These are phyloP conservation scores for Linnemannia elongata DNA, from an alignment of 192 early-diverging fungal genomes.

Conservation along the genomic window DNA sequence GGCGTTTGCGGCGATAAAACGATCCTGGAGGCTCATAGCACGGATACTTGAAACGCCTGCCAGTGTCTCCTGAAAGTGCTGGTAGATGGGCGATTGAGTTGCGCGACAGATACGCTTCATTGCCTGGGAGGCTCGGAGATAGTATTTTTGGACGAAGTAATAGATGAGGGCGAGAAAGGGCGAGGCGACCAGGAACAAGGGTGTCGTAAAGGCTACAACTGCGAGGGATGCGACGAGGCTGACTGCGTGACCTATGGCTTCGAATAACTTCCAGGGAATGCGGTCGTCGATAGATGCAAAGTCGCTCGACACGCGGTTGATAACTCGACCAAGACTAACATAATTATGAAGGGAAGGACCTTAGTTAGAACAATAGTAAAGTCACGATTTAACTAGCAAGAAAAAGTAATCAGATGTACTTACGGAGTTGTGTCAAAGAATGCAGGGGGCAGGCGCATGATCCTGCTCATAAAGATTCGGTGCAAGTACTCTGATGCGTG, in stretches of 20 bases:
- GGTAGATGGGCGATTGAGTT: constrained; percentile 77
- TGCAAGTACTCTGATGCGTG: constrained; percentile 20
- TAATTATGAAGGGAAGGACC: neutral
- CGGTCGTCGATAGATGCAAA: constrained; percentile 25
- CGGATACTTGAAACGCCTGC: constrained; percentile 67
- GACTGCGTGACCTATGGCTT: constrained; percentile 20
- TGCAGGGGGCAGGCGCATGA: constrained; percentile 24
- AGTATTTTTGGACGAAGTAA: constrained; percentile 58
- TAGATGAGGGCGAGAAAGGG: constrained; percentile 39
- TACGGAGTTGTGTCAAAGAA: constrained; percentile 41
- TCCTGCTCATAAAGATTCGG: constrained; percentile 3
- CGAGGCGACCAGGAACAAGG: constrained; percentile 17
- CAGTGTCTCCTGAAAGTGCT: constrained; percentile 67
- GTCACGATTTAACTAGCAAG: constrained; percentile 32
- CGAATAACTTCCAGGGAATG: constrained; percentile 11
- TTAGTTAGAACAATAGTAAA: neutral
- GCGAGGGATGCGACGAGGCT: constrained; percentile 27
- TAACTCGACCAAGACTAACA: constrained; percentile 74
- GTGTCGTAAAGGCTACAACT: constrained; percentile 10
- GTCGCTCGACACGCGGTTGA: constrained; percentile 66
- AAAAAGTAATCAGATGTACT: constrained; percentile 14
- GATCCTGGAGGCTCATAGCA: constrained; percentile 47
- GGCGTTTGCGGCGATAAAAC: constrained; percentile 72
- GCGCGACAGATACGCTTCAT: constrained; percentile 78
- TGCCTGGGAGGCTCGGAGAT: constrained; percentile 71